Conservation (phyloP, 148 eudicot genomes). For the Chenopodium quinoa region DNA sequence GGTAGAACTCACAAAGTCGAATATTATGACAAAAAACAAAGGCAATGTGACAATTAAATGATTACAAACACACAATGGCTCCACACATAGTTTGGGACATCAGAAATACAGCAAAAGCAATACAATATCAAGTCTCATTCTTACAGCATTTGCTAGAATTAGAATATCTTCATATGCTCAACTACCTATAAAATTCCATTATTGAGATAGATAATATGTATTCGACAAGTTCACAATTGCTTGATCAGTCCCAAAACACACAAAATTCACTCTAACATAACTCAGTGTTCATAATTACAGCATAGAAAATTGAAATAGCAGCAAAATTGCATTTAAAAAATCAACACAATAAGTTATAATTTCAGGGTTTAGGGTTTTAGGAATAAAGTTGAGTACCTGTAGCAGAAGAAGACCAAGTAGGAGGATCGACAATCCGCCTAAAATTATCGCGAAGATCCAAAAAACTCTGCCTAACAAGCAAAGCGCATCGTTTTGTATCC, state of each 20-base stretch:
- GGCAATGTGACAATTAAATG: neutral
- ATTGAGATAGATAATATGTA: neutral
- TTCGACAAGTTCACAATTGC: neutral
- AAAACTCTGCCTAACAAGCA: slow-evolving; percentile 71
- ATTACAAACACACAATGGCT: neutral
- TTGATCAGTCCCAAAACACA: neutral
- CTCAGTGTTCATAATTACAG: neutral
- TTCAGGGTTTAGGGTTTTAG: slow-evolving; percentile 7
- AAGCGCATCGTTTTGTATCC: slow-evolving; percentile 62
- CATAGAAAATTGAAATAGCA: neutral
- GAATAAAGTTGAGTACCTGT: slow-evolving; percentile 38
- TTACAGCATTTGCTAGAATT: neutral
- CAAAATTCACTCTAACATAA: neutral
- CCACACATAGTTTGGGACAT: neutral
- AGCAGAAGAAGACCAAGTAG: slow-evolving; percentile 40
- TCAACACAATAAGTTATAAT: neutral
- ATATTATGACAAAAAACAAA: neutral
- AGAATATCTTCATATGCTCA: neutral
- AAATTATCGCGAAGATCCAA: slow-evolving; percentile 93
- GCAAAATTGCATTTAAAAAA: neutral
- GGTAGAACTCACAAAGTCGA: neutral
- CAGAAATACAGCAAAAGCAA: neutral
- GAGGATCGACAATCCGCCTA: slow-evolving; percentile 79
- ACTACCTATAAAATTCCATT: neutral
- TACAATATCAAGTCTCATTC: neutral